Base-by-base conservation (phyloP, 169 alveolate species). In the Plasmodium cynomolgi region DNA sequence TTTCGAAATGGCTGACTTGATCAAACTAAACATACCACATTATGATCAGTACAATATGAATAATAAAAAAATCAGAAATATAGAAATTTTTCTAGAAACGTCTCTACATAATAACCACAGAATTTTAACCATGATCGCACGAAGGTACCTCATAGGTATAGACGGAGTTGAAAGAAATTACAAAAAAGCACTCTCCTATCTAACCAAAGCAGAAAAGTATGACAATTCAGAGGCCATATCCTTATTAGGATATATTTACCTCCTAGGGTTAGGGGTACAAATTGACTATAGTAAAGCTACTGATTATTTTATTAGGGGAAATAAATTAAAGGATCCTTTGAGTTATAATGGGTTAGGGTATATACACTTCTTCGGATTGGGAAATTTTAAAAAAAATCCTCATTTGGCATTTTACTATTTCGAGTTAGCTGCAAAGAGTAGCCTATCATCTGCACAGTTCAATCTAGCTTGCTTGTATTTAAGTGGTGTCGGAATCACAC, bases 261-360 rank as follows among this genome's bases (percentile, higher is more conserved):
- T 88, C 17, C 39, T 88, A 79, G 94, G 94, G 9, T 80, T 88
- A 62, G 94, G 94, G 0, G 94, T 88, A 33, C n/a, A 56, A 88
- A 79, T 39, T 11, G 56, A 88, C 71, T 75, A 88, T 58, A 54
- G 68, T 39, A 88, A 79, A 77, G 94, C 94, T 5, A 29, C 33
- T 4, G 88, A 88, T 54, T 79, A 88, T 88, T 88, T 88, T 79
- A 79, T 88, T 17, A 54, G 74, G 47, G 94, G 94, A 11, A 88
- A 88, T 23, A 88, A 88, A 79, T 79, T 88, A 58, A 88, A 88
- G n/a, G 94, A 88, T 62, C 56, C 94, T 13, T 62, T 88, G 47
- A 88, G 94, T 88, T 37, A 56, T 88, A 88, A 88, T 44, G 94
- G 94, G 31, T 58, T 88, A 58, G 94, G 94, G 9, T 88, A 88